Percentiles rank a stretch among this genome's conserved stretches.
phyloP scores from a whole-genome alignment of 2,329 filamentous ascomycete species.

The Botrytis sinoallii region DNA sequence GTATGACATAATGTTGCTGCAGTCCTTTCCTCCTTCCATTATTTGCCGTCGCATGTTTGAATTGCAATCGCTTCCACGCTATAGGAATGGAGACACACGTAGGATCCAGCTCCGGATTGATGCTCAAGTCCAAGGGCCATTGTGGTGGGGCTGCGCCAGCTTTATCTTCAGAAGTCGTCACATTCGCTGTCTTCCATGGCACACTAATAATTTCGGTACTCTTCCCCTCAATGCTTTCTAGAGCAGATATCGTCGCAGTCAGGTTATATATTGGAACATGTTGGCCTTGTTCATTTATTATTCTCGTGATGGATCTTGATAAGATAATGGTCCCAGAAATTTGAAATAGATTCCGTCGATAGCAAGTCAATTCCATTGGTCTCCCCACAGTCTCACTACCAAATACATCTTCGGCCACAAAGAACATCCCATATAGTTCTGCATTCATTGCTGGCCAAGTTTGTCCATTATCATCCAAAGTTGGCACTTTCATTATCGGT shows the following conservation, averaged over 20 bases:
- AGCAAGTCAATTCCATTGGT: conserved; percentile 86
- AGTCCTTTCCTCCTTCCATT: conserved; percentile 91
- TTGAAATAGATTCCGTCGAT: conserved; percentile 91
- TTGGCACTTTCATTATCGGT: conserved; percentile 55
- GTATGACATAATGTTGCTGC: conserved; percentile 91
- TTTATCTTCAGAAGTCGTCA: conserved; percentile 34
- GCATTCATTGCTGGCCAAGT: conserved; percentile 66
- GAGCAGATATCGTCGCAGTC: conserved; percentile 77
- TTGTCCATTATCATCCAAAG: conserved; percentile 64
- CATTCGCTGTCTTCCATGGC: conserved; percentile 72
- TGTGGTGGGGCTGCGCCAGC: conserved; percentile 53
- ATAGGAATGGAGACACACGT: conserved; percentile 78
- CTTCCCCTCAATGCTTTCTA: conserved; percentile 91
- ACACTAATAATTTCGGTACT: conserved; percentile 92
- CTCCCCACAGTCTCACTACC: conserved; percentile 45
- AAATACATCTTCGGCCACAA: conserved; percentile 79
- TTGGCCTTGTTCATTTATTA: conserved; percentile 73
- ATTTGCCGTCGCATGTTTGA: conserved; percentile 94
- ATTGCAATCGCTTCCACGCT: conserved; percentile 91
- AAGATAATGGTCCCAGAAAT: conserved; percentile 84
- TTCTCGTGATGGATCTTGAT: conserved; percentile 67
- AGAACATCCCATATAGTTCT: conserved; percentile 82
- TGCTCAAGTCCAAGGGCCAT: conserved; percentile 52
- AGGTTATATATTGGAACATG: conserved; percentile 74
- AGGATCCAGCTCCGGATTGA: conserved; percentile 70